Evolutionary conservation across 768 basidiomycete genomes (phyloP).

Genomic region (Aureoboletus auriporus): DNA sequence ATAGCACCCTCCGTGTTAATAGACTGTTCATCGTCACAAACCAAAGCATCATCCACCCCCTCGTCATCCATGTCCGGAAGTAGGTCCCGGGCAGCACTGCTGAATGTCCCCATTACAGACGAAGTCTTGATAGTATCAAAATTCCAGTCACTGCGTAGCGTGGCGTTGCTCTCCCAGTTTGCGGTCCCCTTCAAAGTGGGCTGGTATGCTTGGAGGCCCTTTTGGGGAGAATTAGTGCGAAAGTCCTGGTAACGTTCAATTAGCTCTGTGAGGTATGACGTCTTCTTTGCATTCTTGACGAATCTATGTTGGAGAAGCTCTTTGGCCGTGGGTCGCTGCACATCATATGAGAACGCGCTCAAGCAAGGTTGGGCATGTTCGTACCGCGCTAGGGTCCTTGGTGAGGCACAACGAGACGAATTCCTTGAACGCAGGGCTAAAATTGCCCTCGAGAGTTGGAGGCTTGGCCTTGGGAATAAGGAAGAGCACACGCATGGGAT

Average conservation of each 20-base stretch:
- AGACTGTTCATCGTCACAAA: slow-evolving; percentile 47
- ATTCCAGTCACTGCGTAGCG: slow-evolving; percentile 91
- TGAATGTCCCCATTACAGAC: slow-evolving; percentile 73
- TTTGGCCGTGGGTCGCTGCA: slow-evolving; percentile 82
- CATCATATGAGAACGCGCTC: slow-evolving; percentile 11
- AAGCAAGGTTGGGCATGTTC: slow-evolving; percentile 18
- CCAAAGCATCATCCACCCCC: slow-evolving; percentile 39
- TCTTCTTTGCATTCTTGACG: slow-evolving; percentile 80
- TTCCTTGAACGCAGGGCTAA: slow-evolving; percentile 85
- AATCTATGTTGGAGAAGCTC: slow-evolving; percentile 94
- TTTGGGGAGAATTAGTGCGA: slow-evolving; percentile 56
- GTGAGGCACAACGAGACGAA: slow-evolving; percentile 88
- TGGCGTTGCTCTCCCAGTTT: slow-evolving; percentile 68
- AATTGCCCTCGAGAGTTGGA: slow-evolving; percentile 83
- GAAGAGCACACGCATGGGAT: slow-evolving; percentile 98
- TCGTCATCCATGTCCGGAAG: slow-evolving; percentile 58
- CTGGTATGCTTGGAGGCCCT: slow-evolving; percentile 51
- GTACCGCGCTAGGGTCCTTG: slow-evolving; percentile 81
- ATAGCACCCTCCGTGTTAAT: slow-evolving; percentile 62
- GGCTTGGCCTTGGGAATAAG: slow-evolving; percentile 96
- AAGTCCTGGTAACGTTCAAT: slow-evolving; percentile 85
- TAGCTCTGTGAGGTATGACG: slow-evolving; percentile 79
- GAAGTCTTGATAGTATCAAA: slow-evolving; percentile 82
- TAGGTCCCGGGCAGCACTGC: slow-evolving; percentile 67
- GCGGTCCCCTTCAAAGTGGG: slow-evolving; percentile 54